Percentiles rank a stretch among this genome's conserved stretches.
Conservation (phyloP, 148 eudicot species). For the Persicaria tinctoria region DNA sequence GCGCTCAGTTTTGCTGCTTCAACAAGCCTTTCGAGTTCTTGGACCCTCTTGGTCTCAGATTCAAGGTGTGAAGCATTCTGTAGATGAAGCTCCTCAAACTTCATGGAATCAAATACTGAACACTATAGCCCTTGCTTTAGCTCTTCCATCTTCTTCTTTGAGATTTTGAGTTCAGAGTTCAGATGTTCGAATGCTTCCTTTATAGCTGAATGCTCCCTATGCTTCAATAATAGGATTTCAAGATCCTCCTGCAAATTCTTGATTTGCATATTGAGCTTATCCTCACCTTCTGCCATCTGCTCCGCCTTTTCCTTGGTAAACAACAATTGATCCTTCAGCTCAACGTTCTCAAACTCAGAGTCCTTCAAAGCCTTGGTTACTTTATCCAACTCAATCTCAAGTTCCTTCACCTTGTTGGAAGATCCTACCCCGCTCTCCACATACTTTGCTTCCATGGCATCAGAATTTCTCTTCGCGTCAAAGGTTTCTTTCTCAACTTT, state of each 20-base stretch:
- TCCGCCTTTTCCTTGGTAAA: conserved; percentile 30
- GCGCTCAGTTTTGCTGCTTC: conserved; percentile 38
- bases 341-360: conserved; percentile 50
- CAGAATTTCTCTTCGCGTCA: conserved; percentile 34
- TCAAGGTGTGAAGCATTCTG: conserved; percentile 50
- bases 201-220: conserved; percentile 47
- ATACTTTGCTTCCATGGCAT: conserved; percentile 20
- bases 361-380: conserved; percentile 40
- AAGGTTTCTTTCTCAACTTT: conserved; percentile 74
- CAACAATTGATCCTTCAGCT: conserved; percentile 42
- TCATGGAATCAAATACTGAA: conserved; percentile 38
- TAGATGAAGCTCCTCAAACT: conserved; percentile 54
- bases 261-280: conserved; percentile 43
- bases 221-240: conserved; percentile 57
- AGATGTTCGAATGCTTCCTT: conserved; percentile 61
- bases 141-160: conserved; percentile 58
- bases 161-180: conserved; percentile 55
- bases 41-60: conserved; percentile 41
- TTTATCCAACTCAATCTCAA: conserved; percentile 56
- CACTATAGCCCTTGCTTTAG: conserved; percentile 50
- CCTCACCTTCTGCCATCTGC: conserved; percentile 42
- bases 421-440: conserved; percentile 23
- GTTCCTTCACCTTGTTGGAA: conserved; percentile 48
- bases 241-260: conserved; percentile 51
- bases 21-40: conserved; percentile 47